phyloP scores from a whole-genome alignment of 176 grass and related monocot genomes.

The Aegilops speltoides region DNA sequence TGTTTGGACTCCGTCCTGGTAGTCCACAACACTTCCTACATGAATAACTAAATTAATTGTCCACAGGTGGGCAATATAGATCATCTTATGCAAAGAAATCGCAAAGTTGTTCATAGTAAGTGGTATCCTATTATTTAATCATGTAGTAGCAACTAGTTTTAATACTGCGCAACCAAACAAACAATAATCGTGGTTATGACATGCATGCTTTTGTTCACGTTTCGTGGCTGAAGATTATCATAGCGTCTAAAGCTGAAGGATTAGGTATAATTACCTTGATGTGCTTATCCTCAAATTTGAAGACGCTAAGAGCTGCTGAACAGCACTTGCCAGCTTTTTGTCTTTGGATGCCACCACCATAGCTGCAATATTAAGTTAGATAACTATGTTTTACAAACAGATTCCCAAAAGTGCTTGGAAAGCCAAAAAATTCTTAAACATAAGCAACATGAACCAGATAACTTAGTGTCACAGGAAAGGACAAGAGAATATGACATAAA shows the following conservation, averaged over 20 bases:
- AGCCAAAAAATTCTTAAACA: not conserved
- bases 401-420: not conserved
- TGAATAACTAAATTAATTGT: not conserved
- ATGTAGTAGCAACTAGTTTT: not conserved
- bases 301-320: conserved; percentile 83
- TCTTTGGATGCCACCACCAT: conserved; percentile 98
- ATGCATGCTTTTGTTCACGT: not conserved
- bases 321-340: conserved; percentile 70
- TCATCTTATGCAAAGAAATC: not conserved
- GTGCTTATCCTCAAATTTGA: conserved; percentile 90
- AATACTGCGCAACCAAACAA: not conserved
- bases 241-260: not conserved
- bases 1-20: no score
- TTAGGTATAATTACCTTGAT: conserved; percentile 56
- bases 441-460: conserved; percentile 4
- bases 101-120: not conserved
- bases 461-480: not conserved
- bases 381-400: not conserved
- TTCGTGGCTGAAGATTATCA: not conserved
- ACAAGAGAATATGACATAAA: not conserved
- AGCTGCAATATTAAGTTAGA: conserved; percentile 51
- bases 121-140: not conserved
- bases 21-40: not conserved
- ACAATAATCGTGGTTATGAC: not conserved
- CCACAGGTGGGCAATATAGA: not conserved